Percentiles rank a stretch among this genome's conserved stretches.
Conservation (phyloP, 371 early-diverging fungal genomes). For the Syncephalastrum sp. region DNA sequence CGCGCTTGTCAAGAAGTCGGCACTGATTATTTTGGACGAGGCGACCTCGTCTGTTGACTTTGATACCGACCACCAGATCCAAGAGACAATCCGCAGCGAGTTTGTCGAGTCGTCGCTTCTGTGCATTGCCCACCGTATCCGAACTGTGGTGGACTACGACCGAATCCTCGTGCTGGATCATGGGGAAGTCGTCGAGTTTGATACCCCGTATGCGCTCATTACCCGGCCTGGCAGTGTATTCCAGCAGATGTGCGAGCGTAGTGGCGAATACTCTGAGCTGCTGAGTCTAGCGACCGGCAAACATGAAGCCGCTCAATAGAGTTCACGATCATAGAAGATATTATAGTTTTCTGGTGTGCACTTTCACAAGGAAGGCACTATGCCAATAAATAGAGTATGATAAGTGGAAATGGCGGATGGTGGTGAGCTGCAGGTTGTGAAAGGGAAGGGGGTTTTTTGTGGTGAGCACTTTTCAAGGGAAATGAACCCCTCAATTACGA, state of each 20-base stretch:
- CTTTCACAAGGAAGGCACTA: too few species aligned
- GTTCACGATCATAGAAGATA: too few species aligned
- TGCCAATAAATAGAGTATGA: too few species aligned
- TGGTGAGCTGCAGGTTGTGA: too few species aligned
- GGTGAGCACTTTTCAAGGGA: too few species aligned
- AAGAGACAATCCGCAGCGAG: conserved; percentile 75
- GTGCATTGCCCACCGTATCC: conserved; percentile 81
- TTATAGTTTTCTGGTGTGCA: too few species aligned
- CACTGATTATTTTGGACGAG: conserved; percentile 85
- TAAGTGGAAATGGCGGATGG: background rate
- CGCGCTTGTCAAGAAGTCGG: conserved; percentile 73
- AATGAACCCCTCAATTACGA: too few species aligned
- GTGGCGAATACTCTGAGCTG: conserved; percentile 57
- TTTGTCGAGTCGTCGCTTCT: conserved; percentile 66
- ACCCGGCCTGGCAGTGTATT: conserved; percentile 57
- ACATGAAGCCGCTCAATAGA: background rate
- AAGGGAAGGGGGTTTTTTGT: too few species aligned
- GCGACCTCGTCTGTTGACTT: conserved; percentile 82
- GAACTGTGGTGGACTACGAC: conserved; percentile 90
- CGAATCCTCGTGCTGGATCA: conserved; percentile 81
- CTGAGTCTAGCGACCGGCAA: conserved; percentile 36
- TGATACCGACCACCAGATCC: conserved; percentile 75
- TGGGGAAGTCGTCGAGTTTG: conserved; percentile 78
- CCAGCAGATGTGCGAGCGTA: conserved; percentile 66
- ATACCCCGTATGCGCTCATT: conserved; percentile 62